phyloP scores from a whole-genome alignment of 495 filamentous ascomycete genomes.

The Neurospora pannonica region DNA sequence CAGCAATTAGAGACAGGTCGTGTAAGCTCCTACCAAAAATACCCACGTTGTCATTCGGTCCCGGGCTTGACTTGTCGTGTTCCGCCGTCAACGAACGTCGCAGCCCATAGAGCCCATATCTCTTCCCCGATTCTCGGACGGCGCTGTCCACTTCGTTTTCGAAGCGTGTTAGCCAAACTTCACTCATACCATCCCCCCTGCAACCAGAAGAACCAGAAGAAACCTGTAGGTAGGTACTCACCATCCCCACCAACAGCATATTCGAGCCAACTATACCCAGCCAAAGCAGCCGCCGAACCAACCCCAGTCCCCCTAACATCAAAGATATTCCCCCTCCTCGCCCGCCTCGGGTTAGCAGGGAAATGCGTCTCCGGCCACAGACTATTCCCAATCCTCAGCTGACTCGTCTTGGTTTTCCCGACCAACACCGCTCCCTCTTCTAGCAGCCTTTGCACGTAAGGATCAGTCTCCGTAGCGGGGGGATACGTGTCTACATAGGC shows the following conservation, averaged over 20 bases:
- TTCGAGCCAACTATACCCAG: background rate
- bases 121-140: background rate
- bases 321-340: conserved; percentile 29
- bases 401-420: conserved; percentile 38
- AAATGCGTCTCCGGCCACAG: conserved; percentile 18
- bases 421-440: conserved; percentile 38
- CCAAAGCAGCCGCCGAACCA: background rate
- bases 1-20: background rate
- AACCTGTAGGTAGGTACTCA: background rate
- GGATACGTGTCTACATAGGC: conserved; percentile 31
- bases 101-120: background rate
- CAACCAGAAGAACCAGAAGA: too few relatives aligned
- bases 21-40: background rate
- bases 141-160: background rate
- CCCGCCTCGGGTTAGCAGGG: conserved; percentile 40
- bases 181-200: too few relatives aligned
- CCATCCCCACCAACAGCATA: background rate
- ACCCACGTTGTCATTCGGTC: background rate
- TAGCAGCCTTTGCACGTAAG: conserved; percentile 29
- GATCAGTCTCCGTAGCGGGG: conserved; percentile 19
- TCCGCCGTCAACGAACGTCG: background rate
- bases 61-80: background rate
- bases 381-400: conserved; percentile 26
- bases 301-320: background rate
- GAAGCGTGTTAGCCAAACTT: background rate